These are phyloP conservation scores for Wickerhamiella dianesei DNA, from an alignment of 805 yeast genomes.

Conservation along the genomic window DNA sequence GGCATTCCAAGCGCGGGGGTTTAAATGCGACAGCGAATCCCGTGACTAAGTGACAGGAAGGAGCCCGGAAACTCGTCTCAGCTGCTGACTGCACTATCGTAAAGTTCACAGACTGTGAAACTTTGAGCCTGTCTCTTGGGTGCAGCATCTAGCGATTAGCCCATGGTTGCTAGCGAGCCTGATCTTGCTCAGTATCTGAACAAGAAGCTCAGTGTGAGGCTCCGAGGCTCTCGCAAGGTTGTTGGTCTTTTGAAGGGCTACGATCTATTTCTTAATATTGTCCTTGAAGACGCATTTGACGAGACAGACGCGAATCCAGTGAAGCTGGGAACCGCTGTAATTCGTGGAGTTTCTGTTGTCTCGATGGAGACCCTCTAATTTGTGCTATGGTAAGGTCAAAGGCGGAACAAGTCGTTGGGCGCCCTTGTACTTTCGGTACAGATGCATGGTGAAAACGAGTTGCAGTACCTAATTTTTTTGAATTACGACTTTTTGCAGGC, in stretches of 20 bases:
- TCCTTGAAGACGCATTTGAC: conserved; percentile 59
- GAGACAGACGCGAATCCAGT: conserved; percentile 37
- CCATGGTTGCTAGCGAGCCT: conserved; percentile 18
- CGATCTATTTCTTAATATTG: conserved; percentile 63
- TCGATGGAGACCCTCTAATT: conserved; percentile 45
- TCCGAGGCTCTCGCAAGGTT: conserved; percentile 67
- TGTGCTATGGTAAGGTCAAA: too few relatives aligned
- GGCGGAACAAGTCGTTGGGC: too few relatives aligned
- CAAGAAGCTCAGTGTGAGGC: conserved; percentile 55
- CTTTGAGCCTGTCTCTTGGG: background rate
- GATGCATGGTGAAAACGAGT: too few relatives aligned
- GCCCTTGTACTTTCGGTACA: too few relatives aligned
- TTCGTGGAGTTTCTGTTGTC: conserved; percentile 68
- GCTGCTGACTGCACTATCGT: too few relatives aligned
- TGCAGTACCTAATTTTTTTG: too few relatives aligned
- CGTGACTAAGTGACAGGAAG: background rate
- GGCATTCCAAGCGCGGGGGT: background rate
- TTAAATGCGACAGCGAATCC: background rate
- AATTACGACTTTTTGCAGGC: too few relatives aligned
- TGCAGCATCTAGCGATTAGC: too few relatives aligned
- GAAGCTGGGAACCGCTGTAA: conserved; percentile 51
- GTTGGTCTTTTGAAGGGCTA: conserved; percentile 77
- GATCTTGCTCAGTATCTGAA: conserved; percentile 53
- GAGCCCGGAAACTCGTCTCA: too few relatives aligned
- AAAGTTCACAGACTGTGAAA: too few relatives aligned